phyloP scores from a whole-genome alignment of 495 filamentous ascomycete genomes.

The Saxophila tyrrhenica region DNA sequence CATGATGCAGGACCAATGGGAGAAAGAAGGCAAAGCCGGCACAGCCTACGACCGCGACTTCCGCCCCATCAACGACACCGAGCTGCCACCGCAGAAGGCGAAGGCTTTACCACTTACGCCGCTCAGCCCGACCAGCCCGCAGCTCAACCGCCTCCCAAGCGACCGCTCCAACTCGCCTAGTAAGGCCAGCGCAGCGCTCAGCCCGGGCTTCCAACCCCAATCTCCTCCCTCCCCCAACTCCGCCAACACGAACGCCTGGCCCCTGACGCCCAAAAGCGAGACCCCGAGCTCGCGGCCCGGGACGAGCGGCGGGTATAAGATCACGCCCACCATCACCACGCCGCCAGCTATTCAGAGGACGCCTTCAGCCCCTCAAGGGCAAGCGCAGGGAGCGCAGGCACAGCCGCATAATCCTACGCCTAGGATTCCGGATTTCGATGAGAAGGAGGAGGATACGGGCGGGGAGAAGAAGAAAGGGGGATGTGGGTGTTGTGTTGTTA shows the following conservation, averaged over 20 bases:
- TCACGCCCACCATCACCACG: conserved; percentile 27
- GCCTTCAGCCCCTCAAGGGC: not conserved
- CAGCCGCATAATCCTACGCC: conserved; percentile 9
- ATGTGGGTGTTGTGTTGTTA: conserved; percentile 31
- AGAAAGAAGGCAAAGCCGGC: conserved; percentile 73
- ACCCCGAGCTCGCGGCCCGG: conserved; percentile 12
- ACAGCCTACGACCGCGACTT: conserved; percentile 75
- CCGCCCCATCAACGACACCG: conserved; percentile 51
- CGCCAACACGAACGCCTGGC: conserved; percentile 1
- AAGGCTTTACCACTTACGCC: not conserved
- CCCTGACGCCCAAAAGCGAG: not conserved
- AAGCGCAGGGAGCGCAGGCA: conserved; percentile 3
- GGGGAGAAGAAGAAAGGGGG: conserved; percentile 21
- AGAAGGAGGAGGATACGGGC: conserved; percentile 21
- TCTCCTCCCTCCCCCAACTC: not conserved
- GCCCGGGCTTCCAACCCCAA: not conserved
- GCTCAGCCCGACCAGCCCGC: not conserved
- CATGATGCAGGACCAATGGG: conserved; percentile 91
- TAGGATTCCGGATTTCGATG: conserved; percentile 25
- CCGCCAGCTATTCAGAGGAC: conserved; percentile 17
- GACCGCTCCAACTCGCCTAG: not conserved
- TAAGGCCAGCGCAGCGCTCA: not conserved
- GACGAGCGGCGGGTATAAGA: conserved; percentile 28
- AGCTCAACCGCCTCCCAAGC: not conserved
- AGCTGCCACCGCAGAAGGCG: conserved; percentile 14